Evolutionary conservation across 2,329 filamentous ascomycete genomes (phyloP), one percentile per base, ranked within the genome.

Genomic region (Penicillium brasilianum): DNA sequence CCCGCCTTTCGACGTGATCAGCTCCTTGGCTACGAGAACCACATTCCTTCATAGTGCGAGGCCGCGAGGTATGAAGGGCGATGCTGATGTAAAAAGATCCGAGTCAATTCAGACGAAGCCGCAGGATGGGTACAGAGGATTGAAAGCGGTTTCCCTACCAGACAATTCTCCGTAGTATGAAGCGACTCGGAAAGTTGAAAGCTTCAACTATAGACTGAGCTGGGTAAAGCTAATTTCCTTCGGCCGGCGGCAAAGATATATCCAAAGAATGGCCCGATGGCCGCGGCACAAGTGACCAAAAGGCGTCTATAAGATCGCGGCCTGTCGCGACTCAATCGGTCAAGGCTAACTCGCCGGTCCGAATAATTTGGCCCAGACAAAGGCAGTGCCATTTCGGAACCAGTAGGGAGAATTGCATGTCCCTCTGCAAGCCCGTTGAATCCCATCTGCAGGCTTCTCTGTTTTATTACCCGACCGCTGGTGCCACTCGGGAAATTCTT

Each of bases 341-440:
- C 61, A 63, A 63, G 61, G 61, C 30, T 16, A 46, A 53, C n/a
- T 43, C 34, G 25, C 60, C 49, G 53, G 48, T 14, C 51, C 53
- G 52, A 49, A 14, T 41, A 49, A n/a, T 49, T 58, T 28, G 25
- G 3, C 25, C 25, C 25, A 28, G 25, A 28, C n/a, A 6, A 28
- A 28, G 25, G 25, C 25, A 28, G 25, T n/a, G n/a, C n/a, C n/a
- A n/a, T n/a, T n/a, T 44, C 18, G 32, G 39, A 22, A 1, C 25
- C 30, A 6, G 18, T 25, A 55, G 41, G n/a, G 41, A 9, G n/a
- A n/a, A 20, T 22, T 36, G 49, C 9, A 32, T 39, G 34, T n/a
- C 32, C 49, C 22, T 25, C 16, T 25, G 22, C 6, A 16, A 14
- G 6, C 22, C 18, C 13, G 13, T 28, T 46, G 43, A 28, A 28